These are phyloP conservation scores for Fusarium sp. DNA, from an alignment of 2,329 filamentous ascomycete genomes.

Conservation along the genomic window DNA sequence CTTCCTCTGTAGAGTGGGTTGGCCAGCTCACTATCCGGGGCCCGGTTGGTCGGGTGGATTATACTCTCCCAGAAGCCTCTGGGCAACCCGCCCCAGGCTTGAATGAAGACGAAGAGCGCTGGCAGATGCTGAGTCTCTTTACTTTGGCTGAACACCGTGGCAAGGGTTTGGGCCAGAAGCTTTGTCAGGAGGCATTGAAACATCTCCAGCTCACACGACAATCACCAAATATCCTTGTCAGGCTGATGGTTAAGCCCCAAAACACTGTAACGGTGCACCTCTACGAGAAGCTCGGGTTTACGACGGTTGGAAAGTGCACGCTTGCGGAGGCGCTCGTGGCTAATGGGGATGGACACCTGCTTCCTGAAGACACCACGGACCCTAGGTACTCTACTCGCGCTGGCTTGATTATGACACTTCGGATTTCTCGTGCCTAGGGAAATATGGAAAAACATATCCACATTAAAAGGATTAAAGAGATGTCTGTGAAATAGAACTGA, in stretches of 20 bases:
- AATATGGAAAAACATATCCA: fast-evolving
- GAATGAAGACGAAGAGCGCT: background rate
- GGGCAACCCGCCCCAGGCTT: background rate
- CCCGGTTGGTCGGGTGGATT: background rate
- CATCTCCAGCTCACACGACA: background rate
- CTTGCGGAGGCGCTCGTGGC: background rate
- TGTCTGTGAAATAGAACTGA: too few relatives aligned
- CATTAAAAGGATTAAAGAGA: background rate
- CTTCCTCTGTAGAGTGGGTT: background rate
- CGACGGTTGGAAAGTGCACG: background rate
- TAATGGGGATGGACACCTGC: background rate
- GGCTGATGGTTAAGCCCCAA: background rate
- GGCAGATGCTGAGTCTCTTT: constrained; percentile 1
- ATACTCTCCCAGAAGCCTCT: background rate
- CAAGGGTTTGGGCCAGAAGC: background rate
- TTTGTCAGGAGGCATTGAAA: background rate
- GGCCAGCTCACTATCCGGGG: background rate
- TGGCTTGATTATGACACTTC: background rate
- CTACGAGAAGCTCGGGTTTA: background rate
- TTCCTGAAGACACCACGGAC: background rate
- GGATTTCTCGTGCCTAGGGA: background rate
- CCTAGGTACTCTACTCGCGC: background rate
- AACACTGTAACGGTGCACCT: background rate
- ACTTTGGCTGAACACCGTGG: background rate
- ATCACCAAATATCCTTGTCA: background rate